These are phyloP conservation scores for Penicillium manginii DNA, from an alignment of 495 filamentous ascomycete species.

Conservation along the genomic window DNA sequence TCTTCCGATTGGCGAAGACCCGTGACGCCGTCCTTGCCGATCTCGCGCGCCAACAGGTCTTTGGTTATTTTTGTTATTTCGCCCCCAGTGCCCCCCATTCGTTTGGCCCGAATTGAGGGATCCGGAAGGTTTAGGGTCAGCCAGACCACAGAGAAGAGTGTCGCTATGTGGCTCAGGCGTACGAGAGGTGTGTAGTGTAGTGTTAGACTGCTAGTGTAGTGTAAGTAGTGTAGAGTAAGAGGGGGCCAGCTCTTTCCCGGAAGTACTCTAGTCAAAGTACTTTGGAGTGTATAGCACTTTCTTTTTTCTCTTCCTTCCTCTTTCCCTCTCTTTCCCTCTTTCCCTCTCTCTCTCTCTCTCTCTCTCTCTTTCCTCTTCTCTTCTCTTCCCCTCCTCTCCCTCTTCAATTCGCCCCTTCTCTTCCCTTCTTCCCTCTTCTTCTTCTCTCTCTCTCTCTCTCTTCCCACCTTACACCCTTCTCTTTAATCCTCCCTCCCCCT, in stretches of 20 bases:
- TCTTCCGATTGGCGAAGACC: slow-evolving; percentile 35
- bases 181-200: no score
- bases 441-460: slow-evolving; percentile 2
- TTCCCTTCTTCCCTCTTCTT: slow-evolving; percentile 11
- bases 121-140: neutral
- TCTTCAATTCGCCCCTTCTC: slow-evolving; percentile 15
- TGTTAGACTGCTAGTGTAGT: no score
- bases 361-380: slow-evolving; percentile 13
- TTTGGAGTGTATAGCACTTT: slow-evolving; percentile 15
- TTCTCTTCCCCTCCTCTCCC: slow-evolving; percentile 15
- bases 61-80: neutral
- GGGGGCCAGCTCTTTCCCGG: slow-evolving; percentile 4
- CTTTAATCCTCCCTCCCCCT: neutral
- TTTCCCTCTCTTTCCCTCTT: slow-evolving; percentile 8
- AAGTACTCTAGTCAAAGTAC: neutral
- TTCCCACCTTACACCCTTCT: neutral
- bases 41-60: slow-evolving; percentile 50
- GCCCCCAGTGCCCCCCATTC: neutral
- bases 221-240: no score
- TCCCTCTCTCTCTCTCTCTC: slow-evolving; percentile 16
- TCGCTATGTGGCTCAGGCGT: no score
- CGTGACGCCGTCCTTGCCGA: slow-evolving; percentile 44
- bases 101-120: neutral
- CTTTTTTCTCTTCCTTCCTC: slow-evolving; percentile 14
- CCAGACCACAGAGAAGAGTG: no score